phyloP scores from a whole-genome alignment of 352 stramenopile genomes.

The Pythium phragmiticola region DNA sequence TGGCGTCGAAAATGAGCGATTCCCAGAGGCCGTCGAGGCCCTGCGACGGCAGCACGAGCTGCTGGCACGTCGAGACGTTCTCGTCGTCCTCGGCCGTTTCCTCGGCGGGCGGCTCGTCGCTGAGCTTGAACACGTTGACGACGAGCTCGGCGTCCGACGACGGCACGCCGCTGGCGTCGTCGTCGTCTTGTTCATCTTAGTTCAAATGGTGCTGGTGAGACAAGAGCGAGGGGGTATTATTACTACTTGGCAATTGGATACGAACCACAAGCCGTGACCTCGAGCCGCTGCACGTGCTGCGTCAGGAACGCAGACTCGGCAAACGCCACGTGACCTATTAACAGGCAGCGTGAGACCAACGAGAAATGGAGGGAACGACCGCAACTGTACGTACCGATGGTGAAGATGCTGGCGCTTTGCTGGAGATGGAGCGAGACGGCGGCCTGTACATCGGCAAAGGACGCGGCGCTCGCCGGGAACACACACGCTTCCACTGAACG shows the following conservation, averaged over 20 bases:
- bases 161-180: conserved; percentile 18
- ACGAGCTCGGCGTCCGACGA: conserved; percentile 40
- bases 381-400: conserved; percentile 24
- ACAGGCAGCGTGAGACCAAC: neutral
- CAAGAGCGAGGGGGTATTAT: neutral
- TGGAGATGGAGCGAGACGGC: conserved; percentile 28
- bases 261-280: conserved; percentile 20
- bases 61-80: conserved; percentile 77
- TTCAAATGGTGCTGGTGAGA: neutral
- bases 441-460: conserved; percentile 34
- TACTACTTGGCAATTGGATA: neutral
- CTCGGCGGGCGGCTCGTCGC: conserved; percentile 59
- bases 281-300: conserved; percentile 16
- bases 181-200: neutral
- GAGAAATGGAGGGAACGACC: neutral
- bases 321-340: conserved; percentile 9
- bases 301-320: conserved; percentile 10
- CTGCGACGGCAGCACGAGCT: conserved; percentile 61
- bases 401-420: conserved; percentile 26
- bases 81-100: conserved; percentile 82
- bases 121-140: conserved; percentile 78
- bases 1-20: conserved; percentile 81
- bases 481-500: conserved; percentile 57
- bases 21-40: conserved; percentile 79
- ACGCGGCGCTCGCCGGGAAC: conserved; percentile 45